phyloP scores from a whole-genome alignment of 768 basidiomycete genomes.

The Leccinum imitatum region DNA sequence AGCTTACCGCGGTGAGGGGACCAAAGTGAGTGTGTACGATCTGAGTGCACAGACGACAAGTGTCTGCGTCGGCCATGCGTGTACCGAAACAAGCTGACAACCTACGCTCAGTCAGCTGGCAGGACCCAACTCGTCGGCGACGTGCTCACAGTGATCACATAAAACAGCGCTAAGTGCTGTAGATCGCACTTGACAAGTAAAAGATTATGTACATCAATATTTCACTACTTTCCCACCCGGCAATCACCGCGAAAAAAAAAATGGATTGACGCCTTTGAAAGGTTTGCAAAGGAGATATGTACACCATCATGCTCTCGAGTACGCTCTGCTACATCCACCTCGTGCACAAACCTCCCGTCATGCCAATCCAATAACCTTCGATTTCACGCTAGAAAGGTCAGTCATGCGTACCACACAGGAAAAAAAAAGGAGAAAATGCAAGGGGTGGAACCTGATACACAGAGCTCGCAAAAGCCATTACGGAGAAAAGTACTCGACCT shows the following conservation, averaged over 20 bases:
- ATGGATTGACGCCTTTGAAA: slow-evolving; percentile 1
- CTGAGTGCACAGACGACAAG: slow-evolving; percentile 57
- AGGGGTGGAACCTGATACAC: neutral
- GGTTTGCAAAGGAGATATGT: neutral
- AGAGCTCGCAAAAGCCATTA: slow-evolving; percentile 3
- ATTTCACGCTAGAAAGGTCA: slow-evolving; percentile 32
- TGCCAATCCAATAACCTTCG: slow-evolving; percentile 7
- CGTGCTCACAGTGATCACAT: slow-evolving; percentile 14
- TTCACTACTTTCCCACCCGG: slow-evolving; percentile 5
- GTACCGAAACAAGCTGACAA: slow-evolving; percentile 2
- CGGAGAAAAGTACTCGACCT: slow-evolving; percentile 31
- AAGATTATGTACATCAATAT: neutral
- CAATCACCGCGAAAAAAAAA: slow-evolving; percentile 5
- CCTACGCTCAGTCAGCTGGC: neutral
- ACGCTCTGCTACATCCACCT: slow-evolving; percentile 9
- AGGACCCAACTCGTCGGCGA: neutral
- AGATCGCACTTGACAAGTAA: neutral
- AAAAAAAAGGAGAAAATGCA: slow-evolving; percentile 1
- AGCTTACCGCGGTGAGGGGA: slow-evolving; percentile 58
- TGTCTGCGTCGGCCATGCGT: slow-evolving; percentile 65
- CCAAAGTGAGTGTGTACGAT: slow-evolving; percentile 69
- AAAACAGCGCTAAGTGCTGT: neutral
- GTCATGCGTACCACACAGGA: slow-evolving; percentile 21
- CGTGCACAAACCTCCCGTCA: neutral
- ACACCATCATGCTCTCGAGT: slow-evolving; percentile 10